Conservation (phyloP, 2,329 filamentous ascomycete genomes). For the Phaeosphaeria sp. region DNA sequence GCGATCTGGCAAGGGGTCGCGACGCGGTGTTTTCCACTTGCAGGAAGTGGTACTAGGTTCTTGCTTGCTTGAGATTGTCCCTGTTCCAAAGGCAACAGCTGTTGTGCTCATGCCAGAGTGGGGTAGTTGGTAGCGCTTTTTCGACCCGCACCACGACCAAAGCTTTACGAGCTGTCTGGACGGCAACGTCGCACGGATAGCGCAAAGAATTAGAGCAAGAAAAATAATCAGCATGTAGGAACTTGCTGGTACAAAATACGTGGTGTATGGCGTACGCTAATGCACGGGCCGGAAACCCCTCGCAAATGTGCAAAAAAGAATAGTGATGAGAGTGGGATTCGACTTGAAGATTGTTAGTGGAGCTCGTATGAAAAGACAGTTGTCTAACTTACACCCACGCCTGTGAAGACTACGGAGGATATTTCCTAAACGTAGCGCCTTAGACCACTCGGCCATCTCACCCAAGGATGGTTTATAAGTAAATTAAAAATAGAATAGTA, state of each 20-base stretch:
- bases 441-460: constrained; percentile 8
- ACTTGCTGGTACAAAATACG: no score
- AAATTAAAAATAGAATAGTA: not conserved
- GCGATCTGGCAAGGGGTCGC: no score
- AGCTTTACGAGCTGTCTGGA: not conserved
- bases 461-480: not conserved
- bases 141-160: not conserved
- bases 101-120: not conserved
- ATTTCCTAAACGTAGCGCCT: constrained; percentile 8
- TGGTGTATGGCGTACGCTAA: no score
- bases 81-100: not conserved
- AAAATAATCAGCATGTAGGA: no score
- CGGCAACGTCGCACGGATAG: no score
- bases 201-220: no score
- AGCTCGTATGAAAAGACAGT: no score
- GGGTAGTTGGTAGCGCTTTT: not conserved
- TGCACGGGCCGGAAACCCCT: no score
- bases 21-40: not conserved
- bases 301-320: constrained; percentile 2
- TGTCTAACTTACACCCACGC: no score
- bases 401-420: constrained; percentile 22
- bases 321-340: constrained; percentile 29
- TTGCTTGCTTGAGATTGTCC: not conserved
- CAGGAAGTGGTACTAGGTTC: no score
- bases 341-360: no score